A percentile compares a stretch with the other conserved stretches of the same genome.
These are phyloP conservation scores for Globisporangium rhizosaccharum DNA, from an alignment of 352 stramenopile genomes.

Conservation along the genomic window DNA sequence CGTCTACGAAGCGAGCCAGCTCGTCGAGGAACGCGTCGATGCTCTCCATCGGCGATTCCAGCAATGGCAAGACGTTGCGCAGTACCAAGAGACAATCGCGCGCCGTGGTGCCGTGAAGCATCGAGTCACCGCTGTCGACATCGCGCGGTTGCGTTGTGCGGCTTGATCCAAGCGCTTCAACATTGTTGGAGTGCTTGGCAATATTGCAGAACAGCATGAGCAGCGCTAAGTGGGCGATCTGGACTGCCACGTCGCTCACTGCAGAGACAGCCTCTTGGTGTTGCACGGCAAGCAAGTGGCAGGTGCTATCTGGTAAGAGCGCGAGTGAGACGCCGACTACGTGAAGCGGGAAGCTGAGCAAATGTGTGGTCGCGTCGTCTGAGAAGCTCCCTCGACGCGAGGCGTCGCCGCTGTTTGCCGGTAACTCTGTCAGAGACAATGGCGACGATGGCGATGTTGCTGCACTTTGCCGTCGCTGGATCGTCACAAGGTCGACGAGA, in stretches of 20 bases:
- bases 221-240: constrained; percentile 23
- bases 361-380: not conserved
- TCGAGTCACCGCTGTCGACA: constrained; percentile 7
- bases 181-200: not conserved
- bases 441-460: not conserved
- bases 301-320: constrained; percentile 26
- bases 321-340: constrained; percentile 28
- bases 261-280: not conserved
- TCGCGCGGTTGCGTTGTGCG: not conserved
- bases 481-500: constrained; percentile 9
- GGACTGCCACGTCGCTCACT: constrained; percentile 22
- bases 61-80: constrained; percentile 32
- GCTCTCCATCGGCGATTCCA: constrained; percentile 19
- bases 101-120: constrained; percentile 19
- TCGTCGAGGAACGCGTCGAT: constrained; percentile 12
- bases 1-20: not conserved
- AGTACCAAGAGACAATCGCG: constrained; percentile 48
- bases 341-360: constrained; percentile 20
- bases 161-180: not conserved
- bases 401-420: not conserved
- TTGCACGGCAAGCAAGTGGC: constrained; percentile 10
- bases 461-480: not conserved
- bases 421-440: not conserved
- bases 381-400: not conserved
- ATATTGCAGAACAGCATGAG: constrained; percentile 16